Evolutionary conservation across 2,329 filamentous ascomycete genomes (phyloP), one percentile per base, ranked within the genome.

Genomic region (Whalleya microplaca): DNA sequence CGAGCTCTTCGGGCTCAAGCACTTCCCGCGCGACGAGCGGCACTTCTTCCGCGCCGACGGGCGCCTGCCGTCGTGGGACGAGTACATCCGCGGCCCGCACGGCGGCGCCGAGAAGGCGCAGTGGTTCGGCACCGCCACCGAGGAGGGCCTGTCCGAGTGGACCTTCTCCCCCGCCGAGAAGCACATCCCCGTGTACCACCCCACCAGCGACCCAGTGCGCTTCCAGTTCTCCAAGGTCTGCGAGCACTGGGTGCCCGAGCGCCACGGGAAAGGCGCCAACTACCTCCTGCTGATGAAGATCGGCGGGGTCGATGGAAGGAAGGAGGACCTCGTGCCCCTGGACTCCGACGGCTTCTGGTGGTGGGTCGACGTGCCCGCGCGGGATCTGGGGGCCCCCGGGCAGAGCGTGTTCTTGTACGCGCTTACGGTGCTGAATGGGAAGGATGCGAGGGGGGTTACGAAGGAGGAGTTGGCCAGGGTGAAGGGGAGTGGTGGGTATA

Each of bases 191-290:
- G 81, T 91, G 2, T 69, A 83, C 61, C n/a, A n/a, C n/a, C n/a
- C n/a, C n/a, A 82, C 84, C 64, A 65, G 74, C 32, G 74, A 81
- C 41, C 74, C 81, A 1, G 76, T 95, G 23, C 84, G 91, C 16
- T 96, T 98, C 75, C 88, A 91, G 67, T 93, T 96, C 69, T 84
- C 84, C 51, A 89, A 90, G 56, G 69, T 88, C 10, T 98, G 94
- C 71, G 84, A 86, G 67, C 94, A 98, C 72, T 96, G 91, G 91
- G 86, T 86, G 43, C 79, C 87, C n/a, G 82, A 87, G 62, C 82
- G 81, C 58, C 81, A 90, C 61, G 90, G 89, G 0, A 74, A 78
- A 51, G 88, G 87, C 0, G 84, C 82, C 57, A 81, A 85, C 44
- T 90, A 87, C 55, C 76, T 92, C 44, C 85, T 94, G 67, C 75